Evolutionary conservation across 352 stramenopile species (phyloP).

Genomic region (Phytophthora tentaculata): DNA sequence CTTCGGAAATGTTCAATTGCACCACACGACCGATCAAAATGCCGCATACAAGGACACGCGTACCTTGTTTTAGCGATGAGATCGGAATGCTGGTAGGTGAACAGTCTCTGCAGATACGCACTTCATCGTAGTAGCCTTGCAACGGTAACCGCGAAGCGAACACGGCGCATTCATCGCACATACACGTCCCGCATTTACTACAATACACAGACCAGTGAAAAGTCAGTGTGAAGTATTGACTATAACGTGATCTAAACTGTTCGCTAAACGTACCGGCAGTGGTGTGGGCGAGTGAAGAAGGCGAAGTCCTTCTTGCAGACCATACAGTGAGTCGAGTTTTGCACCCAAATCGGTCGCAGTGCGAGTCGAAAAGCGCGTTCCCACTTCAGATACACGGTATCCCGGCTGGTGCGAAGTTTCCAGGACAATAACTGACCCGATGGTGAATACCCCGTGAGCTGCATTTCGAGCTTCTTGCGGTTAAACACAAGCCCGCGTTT

Average conservation of each 20-base stretch:
- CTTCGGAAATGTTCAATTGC: background rate
- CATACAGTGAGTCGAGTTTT: constrained; percentile 64
- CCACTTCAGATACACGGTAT: constrained; percentile 76
- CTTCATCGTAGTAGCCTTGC: background rate
- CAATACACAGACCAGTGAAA: background rate
- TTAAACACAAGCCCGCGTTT: constrained; percentile 57
- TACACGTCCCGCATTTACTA: constrained; percentile 61
- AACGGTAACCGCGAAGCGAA: background rate
- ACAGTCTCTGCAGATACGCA: background rate
- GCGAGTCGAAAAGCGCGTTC: constrained; percentile 73
- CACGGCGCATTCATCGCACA: background rate
- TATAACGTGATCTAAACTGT: too few relatives aligned
- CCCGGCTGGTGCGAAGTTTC: constrained; percentile 66
- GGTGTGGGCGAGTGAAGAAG: constrained; percentile 68
- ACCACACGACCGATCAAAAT: background rate
- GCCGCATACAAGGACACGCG: background rate
- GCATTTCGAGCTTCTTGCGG: constrained; percentile 74
- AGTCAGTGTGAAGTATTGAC: too few relatives aligned
- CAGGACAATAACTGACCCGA: constrained; percentile 63
- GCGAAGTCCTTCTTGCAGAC: constrained; percentile 28
- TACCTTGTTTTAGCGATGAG: background rate
- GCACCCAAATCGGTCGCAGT: constrained; percentile 69
- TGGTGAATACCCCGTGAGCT: constrained; percentile 55
- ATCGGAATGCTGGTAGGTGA: background rate
- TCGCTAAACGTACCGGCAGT: constrained; percentile 54